A percentile compares a stretch with the other conserved stretches of the same genome.
Conservation (phyloP, 208 protist genomes). For the Wallacemonas sp. region DNA sequence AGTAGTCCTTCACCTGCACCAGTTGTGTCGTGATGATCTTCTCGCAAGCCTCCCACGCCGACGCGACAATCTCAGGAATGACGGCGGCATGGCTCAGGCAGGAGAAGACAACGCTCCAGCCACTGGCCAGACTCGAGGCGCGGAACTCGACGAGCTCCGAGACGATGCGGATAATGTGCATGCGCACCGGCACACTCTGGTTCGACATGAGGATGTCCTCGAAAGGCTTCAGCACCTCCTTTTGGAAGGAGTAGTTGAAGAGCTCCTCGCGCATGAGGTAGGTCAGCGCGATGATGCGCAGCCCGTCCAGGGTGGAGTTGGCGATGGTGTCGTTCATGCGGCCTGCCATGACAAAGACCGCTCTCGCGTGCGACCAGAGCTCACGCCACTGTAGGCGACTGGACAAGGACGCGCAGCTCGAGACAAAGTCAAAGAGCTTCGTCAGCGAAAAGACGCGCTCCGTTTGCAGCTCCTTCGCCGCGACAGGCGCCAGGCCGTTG, state of each 20-base stretch:
- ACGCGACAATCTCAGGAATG: constrained; percentile 71
- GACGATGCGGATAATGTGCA: constrained; percentile 68
- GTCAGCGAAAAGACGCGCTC: constrained; percentile 81
- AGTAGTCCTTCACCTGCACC: constrained; percentile 73
- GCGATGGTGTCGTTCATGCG: constrained; percentile 37
- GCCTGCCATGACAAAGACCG: constrained; percentile 72
- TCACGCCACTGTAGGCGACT: constrained; percentile 85
- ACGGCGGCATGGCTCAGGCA: constrained; percentile 75
- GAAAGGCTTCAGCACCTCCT: constrained; percentile 81
- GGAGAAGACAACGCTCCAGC: constrained; percentile 85
- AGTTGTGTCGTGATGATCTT: constrained; percentile 63
- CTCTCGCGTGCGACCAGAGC: constrained; percentile 72
- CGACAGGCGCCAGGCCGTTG: constrained; percentile 68
- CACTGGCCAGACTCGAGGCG: constrained; percentile 71
- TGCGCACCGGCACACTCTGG: constrained; percentile 53
- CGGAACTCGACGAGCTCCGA: constrained; percentile 80
- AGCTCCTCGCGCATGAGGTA: constrained; percentile 82
- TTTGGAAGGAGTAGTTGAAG: constrained; percentile 86
- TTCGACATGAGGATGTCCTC: constrained; percentile 77
- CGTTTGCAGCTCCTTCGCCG: constrained; percentile 67
- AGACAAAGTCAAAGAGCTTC: constrained; percentile 87
- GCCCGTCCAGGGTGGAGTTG: constrained; percentile 52
- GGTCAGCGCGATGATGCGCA: constrained; percentile 69
- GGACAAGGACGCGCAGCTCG: constrained; percentile 67
- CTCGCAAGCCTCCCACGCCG: constrained; percentile 71